Percentiles rank a stretch among this genome's conserved stretches.
Evolutionary conservation across 2,329 filamentous ascomycete genomes (phyloP).

Genomic region (Capronia coronata): DNA sequence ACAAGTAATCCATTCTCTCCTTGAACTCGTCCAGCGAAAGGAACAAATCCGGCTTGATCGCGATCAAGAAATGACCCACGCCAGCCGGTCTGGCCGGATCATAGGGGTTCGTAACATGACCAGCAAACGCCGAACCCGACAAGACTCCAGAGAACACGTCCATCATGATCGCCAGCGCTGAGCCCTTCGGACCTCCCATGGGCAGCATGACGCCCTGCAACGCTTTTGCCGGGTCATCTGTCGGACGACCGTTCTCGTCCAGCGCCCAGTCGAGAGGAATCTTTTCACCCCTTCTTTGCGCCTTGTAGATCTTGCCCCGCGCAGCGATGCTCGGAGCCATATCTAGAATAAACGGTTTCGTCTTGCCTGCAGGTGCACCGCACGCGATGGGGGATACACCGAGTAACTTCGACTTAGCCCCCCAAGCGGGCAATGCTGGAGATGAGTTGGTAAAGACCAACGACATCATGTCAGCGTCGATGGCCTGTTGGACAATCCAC

Average conservation of each 20-base stretch:
- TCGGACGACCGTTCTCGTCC: conserved; percentile 61
- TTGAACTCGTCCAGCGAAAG: conserved; percentile 65
- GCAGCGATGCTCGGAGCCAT: conserved; percentile 44
- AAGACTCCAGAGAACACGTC: conserved; percentile 75
- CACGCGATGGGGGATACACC: conserved; percentile 68
- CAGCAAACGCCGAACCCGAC: conserved; percentile 71
- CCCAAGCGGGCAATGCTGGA: conserved; percentile 65
- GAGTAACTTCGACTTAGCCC: conserved; percentile 61
- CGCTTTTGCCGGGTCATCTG: conserved; percentile 64
- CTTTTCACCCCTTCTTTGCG: conserved; percentile 37
- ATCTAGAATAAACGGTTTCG: conserved; percentile 52
- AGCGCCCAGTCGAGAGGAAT: conserved; percentile 61
- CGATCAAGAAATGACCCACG: conserved; percentile 68
- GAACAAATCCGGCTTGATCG: conserved; percentile 67
- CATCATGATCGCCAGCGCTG: conserved; percentile 75
- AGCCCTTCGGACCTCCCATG: conserved; percentile 79
- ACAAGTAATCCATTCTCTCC: conserved; percentile 52
- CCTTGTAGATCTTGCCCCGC: conserved; percentile 43
- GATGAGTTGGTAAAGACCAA: conserved; percentile 67
- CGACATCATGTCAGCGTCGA: conserved; percentile 65
- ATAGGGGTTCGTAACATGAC: conserved; percentile 69
- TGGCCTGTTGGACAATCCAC: conserved; percentile 70
- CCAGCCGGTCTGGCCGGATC: conserved; percentile 62
- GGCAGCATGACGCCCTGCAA: conserved; percentile 75
- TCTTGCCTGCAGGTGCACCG: conserved; percentile 60